Evolutionary conservation across 441 rosid genomes (phyloP).

Genomic region (Erodium texanum): DNA sequence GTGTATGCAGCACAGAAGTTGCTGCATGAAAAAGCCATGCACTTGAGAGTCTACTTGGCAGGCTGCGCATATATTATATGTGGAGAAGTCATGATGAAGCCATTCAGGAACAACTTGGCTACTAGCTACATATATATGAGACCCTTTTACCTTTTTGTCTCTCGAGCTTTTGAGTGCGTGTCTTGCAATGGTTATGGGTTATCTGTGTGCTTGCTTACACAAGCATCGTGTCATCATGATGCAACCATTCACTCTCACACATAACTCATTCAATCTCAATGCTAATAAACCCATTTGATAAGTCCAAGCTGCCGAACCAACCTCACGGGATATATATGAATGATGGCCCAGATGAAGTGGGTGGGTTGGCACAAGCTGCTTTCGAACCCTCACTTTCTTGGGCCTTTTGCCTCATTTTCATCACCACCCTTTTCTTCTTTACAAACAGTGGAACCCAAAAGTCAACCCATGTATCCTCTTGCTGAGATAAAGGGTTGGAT

Average conservation of each 20-base stretch:
- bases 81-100: slow-evolving; percentile 2
- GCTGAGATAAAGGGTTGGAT: no score
- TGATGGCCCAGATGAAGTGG: neutral
- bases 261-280: no score
- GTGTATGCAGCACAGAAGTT: neutral
- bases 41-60: neutral
- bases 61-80: neutral
- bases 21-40: slow-evolving; percentile 8
- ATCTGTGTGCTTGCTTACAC: neutral
- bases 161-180: neutral
- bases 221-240: slow-evolving; percentile 2
- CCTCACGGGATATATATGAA: no score
- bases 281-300: no score
- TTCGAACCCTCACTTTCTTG: neutral
- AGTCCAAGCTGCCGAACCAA: no score
- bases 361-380: neutral
- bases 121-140: neutral
- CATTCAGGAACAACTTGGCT: neutral
- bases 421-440: neutral
- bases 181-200: no score
- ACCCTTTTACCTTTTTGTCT: neutral
- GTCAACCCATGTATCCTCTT: neutral
- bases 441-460: neutral
- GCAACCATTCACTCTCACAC: neutral
- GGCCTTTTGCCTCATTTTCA: neutral